Base-by-base conservation (phyloP, 805 yeast genomes). In the Starmerella kuoi region DNA sequence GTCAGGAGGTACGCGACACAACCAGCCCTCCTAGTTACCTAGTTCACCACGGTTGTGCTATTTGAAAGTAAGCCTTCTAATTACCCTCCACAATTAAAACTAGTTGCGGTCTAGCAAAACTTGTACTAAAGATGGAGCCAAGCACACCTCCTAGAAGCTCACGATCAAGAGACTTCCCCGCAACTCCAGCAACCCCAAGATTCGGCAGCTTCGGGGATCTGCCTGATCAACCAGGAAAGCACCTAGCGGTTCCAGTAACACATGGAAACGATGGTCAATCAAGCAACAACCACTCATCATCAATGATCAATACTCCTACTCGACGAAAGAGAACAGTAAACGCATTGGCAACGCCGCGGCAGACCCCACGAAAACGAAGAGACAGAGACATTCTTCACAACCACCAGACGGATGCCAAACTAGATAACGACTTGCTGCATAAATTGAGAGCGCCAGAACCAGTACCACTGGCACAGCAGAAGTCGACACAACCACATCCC, bases 141-240 rank as follows among this genome's bases (percentile, higher is more conserved):
- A 41, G 52, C 24, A 54, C 57, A 9, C 57, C 57, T 27, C 56
- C 57, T 2, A 37, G 54, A 30, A 36, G 40, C 6, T 45, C 45
- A 21, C 25, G 44, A 14, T 19, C 31, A n/a, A 37, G 49, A n/a
- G 52, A 34, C 23, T 39, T 38, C 14, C 50, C 50, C 3, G 42
- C 46, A 11, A 54, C 58, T 28, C 58, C 58, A 2, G 46, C 48
- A 14, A 54, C 58, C 12, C 58, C 58, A 12, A 50, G 54, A 14
- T 48, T 46, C 37, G 56, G 55, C 23, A 40, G 53, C 15, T 44
- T 53, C 38, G 54, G 45, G 15, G 57, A 53, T 37, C 39, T 40
- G 23, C 47, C 51, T 15, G 48, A 43, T 31, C 28, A 24, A 34
- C 42, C 37, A n/a, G 36, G 45, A 26, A 39, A 32, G 34, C 38